These are phyloP conservation scores for Cubamyces lactineus DNA, from an alignment of 768 basidiomycete species.

Conservation along the genomic window DNA sequence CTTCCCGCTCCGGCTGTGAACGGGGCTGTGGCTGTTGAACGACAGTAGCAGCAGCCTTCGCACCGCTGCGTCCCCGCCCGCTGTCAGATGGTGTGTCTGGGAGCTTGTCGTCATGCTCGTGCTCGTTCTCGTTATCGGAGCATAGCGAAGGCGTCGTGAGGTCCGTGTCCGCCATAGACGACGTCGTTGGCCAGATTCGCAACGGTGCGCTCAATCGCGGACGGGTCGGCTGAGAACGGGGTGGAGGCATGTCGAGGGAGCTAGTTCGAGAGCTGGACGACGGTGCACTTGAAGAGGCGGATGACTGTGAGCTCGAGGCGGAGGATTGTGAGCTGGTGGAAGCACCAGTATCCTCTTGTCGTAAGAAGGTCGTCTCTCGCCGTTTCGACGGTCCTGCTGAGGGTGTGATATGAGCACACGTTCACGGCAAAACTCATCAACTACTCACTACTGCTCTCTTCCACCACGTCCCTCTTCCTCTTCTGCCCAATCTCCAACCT, in stretches of 20 bases:
- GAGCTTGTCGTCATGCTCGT: constrained; percentile 43
- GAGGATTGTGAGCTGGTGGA: constrained; percentile 21
- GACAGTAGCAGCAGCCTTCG: not conserved
- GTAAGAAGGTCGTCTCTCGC: constrained; percentile 21
- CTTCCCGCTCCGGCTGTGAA: constrained; percentile 17
- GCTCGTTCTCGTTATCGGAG: constrained; percentile 68
- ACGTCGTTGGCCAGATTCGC: constrained; percentile 37
- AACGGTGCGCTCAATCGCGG: constrained; percentile 11
- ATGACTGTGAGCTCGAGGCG: constrained; percentile 6
- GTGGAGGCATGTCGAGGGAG: constrained; percentile 4
- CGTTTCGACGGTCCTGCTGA: constrained; percentile 22
- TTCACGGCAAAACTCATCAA: too few species aligned
- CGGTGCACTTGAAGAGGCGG: constrained; percentile 1
- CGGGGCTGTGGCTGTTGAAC: not conserved
- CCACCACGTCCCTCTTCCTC: constrained; percentile 25
- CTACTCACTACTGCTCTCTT: constrained; percentile 11
- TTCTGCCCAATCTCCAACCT: constrained; percentile 27
- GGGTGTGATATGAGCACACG: not conserved
- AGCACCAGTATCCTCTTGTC: constrained; percentile 16
- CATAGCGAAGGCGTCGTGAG: constrained; percentile 69
- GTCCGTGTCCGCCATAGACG: constrained; percentile 45
- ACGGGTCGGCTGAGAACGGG: constrained; percentile 17
- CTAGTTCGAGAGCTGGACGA: constrained; percentile 4
- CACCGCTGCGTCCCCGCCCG: constrained; percentile 21
- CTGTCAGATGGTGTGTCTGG: constrained; percentile 56